Percentiles rank a stretch among this genome's conserved stretches.
These are phyloP conservation scores for Claviceps spartinae DNA, from an alignment of 2,329 filamentous ascomycete genomes.

Conservation along the genomic window DNA sequence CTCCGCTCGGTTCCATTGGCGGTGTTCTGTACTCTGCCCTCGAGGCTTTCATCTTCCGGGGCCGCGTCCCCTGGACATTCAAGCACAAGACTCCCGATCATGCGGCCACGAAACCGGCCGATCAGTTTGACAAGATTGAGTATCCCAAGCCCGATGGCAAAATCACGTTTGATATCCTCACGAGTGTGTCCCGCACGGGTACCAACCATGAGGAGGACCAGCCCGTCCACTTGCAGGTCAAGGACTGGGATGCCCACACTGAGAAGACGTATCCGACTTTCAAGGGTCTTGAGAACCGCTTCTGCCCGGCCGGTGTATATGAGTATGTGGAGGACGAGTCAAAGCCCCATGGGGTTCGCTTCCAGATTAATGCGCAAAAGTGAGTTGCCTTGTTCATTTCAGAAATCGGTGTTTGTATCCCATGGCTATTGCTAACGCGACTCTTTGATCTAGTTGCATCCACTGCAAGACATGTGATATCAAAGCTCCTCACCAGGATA, in stretches of 20 bases:
- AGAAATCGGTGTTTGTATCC: too few relatives aligned
- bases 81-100: conserved; percentile 71
- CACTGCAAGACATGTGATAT: conserved; percentile 99
- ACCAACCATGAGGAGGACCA: conserved; percentile 99
- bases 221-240: conserved; percentile 87
- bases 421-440: too few relatives aligned
- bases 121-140: conserved; percentile 74
- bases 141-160: conserved; percentile 95
- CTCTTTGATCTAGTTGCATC: conserved; percentile 55
- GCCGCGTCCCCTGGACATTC: conserved; percentile 80
- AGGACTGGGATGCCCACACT: conserved; percentile 88
- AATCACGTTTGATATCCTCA: conserved; percentile 91
- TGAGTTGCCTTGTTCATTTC: conserved; percentile 36
- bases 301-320: conserved; percentile 95
- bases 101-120: conserved; percentile 65
- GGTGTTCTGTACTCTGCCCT: conserved; percentile 87
- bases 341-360: conserved; percentile 78
- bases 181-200: conserved; percentile 84
- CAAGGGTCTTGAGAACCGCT: conserved; percentile 88
- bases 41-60: conserved; percentile 77
- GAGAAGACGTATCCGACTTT: conserved; percentile 71
- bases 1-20: conserved; percentile 72
- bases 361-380: conserved; percentile 98
- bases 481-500: conserved; percentile 92
- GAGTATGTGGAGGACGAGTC: conserved; percentile 90